phyloP scores from a whole-genome alignment of 345 rosid species.

The Rubroshorea leprosula region DNA sequence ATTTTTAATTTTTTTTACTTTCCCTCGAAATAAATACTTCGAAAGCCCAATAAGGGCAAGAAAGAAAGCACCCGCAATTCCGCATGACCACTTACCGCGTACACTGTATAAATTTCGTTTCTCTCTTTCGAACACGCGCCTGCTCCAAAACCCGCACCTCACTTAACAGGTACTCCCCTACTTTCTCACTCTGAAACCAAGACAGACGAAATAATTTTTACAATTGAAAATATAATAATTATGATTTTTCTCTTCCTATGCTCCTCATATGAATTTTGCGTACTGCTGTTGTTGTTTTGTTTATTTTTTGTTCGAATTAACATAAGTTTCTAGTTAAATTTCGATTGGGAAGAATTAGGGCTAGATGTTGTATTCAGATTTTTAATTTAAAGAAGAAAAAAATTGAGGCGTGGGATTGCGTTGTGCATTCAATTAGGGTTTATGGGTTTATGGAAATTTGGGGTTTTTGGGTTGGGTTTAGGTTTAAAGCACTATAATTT shows the following conservation, averaged over 20 bases:
- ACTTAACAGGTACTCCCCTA: neutral
- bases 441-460: conserved; percentile 1
- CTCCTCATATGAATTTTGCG: neutral
- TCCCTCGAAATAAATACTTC: too few relatives aligned
- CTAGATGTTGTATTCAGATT: neutral
- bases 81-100: too few relatives aligned
- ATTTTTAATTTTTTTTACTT: too few relatives aligned
- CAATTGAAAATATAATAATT: neutral
- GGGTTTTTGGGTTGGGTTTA: neutral
- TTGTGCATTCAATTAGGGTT: neutral
- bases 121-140: neutral
- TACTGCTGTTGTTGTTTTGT: neutral
- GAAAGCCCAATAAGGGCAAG: too few relatives aligned
- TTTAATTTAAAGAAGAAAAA: neutral
- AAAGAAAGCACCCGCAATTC: too few relatives aligned
- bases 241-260: neutral
- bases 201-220: neutral
- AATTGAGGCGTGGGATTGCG: neutral
- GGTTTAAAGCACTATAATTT: neutral
- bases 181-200: neutral
- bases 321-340: neutral
- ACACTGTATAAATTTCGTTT: too few relatives aligned
- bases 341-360: neutral
- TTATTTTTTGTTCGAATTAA: neutral
- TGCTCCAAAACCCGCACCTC: neutral